phyloP scores from a whole-genome alignment of 208 protist genomes.

The Crithidia sp. region DNA sequence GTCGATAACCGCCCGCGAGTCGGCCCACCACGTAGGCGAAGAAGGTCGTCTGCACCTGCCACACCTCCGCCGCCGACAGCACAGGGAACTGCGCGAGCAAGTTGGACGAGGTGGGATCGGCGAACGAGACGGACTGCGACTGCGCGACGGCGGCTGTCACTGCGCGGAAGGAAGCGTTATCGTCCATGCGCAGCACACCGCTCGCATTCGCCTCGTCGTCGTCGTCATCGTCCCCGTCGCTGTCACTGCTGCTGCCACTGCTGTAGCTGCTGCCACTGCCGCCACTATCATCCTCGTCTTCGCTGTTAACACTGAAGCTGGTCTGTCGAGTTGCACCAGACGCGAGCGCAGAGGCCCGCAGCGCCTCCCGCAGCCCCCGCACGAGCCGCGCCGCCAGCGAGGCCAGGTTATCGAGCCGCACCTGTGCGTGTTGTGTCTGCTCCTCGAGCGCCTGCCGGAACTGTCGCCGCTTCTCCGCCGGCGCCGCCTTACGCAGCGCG shows the following conservation, averaged over 20 bases:
- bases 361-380: slow-evolving; percentile 21
- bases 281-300: background rate
- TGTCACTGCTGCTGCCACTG: slow-evolving; percentile 6
- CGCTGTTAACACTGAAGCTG: slow-evolving; percentile 1
- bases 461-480: slow-evolving; percentile 17
- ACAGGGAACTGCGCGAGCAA: slow-evolving; percentile 12
- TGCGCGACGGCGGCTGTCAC: slow-evolving; percentile 20
- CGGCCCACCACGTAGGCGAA: slow-evolving; percentile 30
- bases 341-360: background rate
- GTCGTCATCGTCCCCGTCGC: background rate
- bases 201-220: background rate
- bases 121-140: slow-evolving; percentile 20
- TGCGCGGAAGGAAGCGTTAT: slow-evolving; percentile 24
- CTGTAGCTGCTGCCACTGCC: slow-evolving; percentile 7
- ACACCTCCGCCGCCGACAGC: slow-evolving; percentile 8
- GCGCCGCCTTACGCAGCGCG: slow-evolving; percentile 12
- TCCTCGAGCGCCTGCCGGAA: slow-evolving; percentile 30
- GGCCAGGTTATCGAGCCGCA: slow-evolving; percentile 13
- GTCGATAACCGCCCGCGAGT: slow-evolving; percentile 28
- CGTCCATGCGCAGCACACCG: slow-evolving; percentile 5
- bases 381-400: slow-evolving; percentile 28
- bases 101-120: background rate
- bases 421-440: slow-evolving; percentile 16
- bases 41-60: slow-evolving; percentile 25
- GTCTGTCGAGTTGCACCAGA: background rate